Evolutionary conservation across 441 rosid genomes (phyloP).

Genomic region (Adansonia madagascariensis): DNA sequence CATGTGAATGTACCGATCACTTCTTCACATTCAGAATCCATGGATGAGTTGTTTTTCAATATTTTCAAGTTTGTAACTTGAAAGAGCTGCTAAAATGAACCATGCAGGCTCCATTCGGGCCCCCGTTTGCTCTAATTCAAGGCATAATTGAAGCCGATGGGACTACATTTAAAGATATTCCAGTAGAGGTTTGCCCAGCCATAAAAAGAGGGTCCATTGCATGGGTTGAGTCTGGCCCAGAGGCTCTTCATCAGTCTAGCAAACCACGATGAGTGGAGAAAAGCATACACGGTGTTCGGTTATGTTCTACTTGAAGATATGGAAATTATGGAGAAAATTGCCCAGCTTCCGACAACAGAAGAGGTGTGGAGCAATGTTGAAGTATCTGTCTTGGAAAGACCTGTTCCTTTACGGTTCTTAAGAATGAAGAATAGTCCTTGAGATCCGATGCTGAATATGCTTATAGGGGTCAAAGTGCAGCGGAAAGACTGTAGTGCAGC

Average conservation of each 20-base stretch:
- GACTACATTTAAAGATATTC: slow-evolving; percentile 52
- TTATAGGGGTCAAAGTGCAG: neutral
- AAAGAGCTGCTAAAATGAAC: slow-evolving; percentile 8
- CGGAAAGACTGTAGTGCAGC: neutral
- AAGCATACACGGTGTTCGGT: slow-evolving; percentile 71
- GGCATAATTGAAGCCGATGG: slow-evolving; percentile 83
- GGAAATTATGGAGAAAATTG: slow-evolving; percentile 68
- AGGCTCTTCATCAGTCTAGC: slow-evolving; percentile 85
- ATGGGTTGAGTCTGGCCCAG: slow-evolving; percentile 89
- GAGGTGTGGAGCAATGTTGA: slow-evolving; percentile 81
- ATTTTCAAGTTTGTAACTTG: neutral
- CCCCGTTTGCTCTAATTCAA: slow-evolving; percentile 89
- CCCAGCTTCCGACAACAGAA: slow-evolving; percentile 61
- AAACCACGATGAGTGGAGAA: slow-evolving; percentile 84
- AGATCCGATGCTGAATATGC: slow-evolving; percentile 3
- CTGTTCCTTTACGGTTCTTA: slow-evolving; percentile 56
- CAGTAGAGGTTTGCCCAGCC: slow-evolving; percentile 66
- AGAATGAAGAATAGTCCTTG: slow-evolving; percentile 48
- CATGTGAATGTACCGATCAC: neutral
- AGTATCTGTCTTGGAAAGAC: slow-evolving; percentile 72
- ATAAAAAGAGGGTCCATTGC: slow-evolving; percentile 84
- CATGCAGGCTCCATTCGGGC: slow-evolving; percentile 75
- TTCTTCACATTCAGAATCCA: neutral
- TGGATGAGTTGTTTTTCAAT: slow-evolving; percentile 1
- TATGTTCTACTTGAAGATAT: slow-evolving; percentile 82